Evolutionary conservation across 805 yeast genomes (phyloP), one percentile per base, ranked within the genome.

Genomic region (Nematodospora valgi): DNA sequence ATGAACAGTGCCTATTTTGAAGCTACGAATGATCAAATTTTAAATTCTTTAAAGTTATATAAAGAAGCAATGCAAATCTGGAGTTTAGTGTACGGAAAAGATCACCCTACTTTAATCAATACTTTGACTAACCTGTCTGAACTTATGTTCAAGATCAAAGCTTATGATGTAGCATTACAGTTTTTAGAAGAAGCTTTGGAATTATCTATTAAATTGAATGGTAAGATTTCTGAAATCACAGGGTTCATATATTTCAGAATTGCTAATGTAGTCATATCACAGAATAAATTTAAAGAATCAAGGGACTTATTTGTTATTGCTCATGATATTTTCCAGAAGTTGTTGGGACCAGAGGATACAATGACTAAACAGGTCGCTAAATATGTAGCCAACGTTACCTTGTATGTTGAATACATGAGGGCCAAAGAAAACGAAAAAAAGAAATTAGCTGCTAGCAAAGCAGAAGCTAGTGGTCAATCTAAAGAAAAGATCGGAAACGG

Each of bases 1-100:
- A 70, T 80, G 48, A 87, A 86, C 59, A 64, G 89, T 46, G 94
- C 93, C 1, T 74, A 70, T 51, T 72, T 74, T 50, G 96, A 89
- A 58, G 64, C 78, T 26, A 62, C 75, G 7, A 74, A 76, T 45
- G 76, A 76, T 23, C 76, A 78, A 47, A 62, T 75, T 25, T 59
- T 68, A 22, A 80, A 82, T 44, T 74, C 91, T 1, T 64, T 88
- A 45, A 70, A 76, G 43, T 61, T 83, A 39, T 76, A 78, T 55
- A 59, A 68, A 38, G 78, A 82, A 52, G 77, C 86, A 5, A 57
- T 83, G 30, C 60, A 70, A 26, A 67, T 74, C 34, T 77, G 89
- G 81, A 47, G 58, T n/a, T 47, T 68, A 6, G 64, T 79, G n/a
- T 75, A 69, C 44, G 83, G 80, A 15, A 68, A 70, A 3, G 67